Base-by-base conservation (phyloP, 495 filamentous ascomycete species). In the Filosporella fistucella region DNA sequence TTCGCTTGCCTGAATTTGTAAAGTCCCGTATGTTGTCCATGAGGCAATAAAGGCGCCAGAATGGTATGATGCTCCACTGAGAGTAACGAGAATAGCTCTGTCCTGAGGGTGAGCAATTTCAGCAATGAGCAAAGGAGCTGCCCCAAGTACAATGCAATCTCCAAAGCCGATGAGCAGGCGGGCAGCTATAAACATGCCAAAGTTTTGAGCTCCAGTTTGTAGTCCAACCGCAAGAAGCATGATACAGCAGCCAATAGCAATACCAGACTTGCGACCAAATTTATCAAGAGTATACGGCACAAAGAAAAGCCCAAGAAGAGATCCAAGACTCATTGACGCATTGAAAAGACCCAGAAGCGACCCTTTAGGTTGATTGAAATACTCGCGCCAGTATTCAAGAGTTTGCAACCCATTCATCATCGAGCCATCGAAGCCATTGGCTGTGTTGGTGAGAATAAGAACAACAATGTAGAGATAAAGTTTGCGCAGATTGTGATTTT, bases 341-440 rank as follows among this genome's bases (percentile, higher is more conserved):
- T 38, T 38, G 35, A 38, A 38, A 7, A 38, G 18, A 13, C 41
- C 16, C 16, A 43, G 24, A 43, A 21, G 20, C 7, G 17, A 21
- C 17, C 35, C 35, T 21, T 38, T 38, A 13, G 35, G 35, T 16
- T 38, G 5, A 20, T 38, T 4, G 17, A 38, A 38, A 23, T 42
- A 42, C 41, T 72, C 35, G 17, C 35, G 35, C 53, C 53, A 56
- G 29, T 33, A 46, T 20, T 20, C 21, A n/a, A 56, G 17, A 9
- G 48, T 28, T 29, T 56, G 53, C 10, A 52, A 30, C 22, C 53
- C 53, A 42, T 56, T 74, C 63, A 72, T 70, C 63, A 74, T 65
- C 11, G 62, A 65, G 33, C 62, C 61, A 37, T 54, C 51, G 16
- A 47, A 43, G 12, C 39, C 45, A 25, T 44, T 44, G 9, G 28